Conservation (phyloP, 768 basidiomycete genomes). For the Cantharellus cinnabarinus region DNA sequence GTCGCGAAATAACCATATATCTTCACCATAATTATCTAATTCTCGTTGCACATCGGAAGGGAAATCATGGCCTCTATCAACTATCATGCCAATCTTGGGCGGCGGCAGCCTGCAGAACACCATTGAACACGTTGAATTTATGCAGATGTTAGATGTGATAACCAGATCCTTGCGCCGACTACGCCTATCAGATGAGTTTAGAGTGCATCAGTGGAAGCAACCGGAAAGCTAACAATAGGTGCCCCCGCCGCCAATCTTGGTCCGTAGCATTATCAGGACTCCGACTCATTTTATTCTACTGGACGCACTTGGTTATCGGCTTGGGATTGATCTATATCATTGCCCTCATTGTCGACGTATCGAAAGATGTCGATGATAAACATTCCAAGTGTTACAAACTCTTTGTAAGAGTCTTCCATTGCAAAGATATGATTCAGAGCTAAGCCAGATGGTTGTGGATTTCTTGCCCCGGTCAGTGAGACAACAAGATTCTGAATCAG, state of each 20-base stretch:
- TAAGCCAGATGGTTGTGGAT: too few species aligned
- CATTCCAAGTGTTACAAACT: constrained; percentile 39
- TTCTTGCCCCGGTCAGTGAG: too few species aligned
- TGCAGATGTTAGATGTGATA: background rate
- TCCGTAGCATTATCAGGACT: background rate
- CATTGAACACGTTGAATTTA: background rate
- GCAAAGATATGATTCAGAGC: too few species aligned
- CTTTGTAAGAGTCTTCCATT: background rate
- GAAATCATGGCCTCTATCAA: constrained; percentile 68
- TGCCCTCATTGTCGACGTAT: constrained; percentile 36
- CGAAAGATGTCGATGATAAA: constrained; percentile 78
- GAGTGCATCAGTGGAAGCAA: background rate
- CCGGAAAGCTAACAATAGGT: constrained; percentile 17
- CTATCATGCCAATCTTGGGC: constrained; percentile 51
- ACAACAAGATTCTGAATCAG: too few species aligned
- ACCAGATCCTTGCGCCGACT: constrained; percentile 73
- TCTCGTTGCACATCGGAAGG: constrained; percentile 32
- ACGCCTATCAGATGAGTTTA: constrained; percentile 20
- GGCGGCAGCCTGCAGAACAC: constrained; percentile 36
- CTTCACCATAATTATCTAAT: constrained; percentile 40
- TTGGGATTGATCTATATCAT: constrained; percentile 24
- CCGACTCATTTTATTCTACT: background rate
- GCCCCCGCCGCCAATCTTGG: constrained; percentile 75
- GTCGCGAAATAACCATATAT: constrained; percentile 63
- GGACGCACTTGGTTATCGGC: background rate